These are phyloP conservation scores for Cocos nucifera DNA, from an alignment of 176 grass and related monocot genomes.

Conservation along the genomic window DNA sequence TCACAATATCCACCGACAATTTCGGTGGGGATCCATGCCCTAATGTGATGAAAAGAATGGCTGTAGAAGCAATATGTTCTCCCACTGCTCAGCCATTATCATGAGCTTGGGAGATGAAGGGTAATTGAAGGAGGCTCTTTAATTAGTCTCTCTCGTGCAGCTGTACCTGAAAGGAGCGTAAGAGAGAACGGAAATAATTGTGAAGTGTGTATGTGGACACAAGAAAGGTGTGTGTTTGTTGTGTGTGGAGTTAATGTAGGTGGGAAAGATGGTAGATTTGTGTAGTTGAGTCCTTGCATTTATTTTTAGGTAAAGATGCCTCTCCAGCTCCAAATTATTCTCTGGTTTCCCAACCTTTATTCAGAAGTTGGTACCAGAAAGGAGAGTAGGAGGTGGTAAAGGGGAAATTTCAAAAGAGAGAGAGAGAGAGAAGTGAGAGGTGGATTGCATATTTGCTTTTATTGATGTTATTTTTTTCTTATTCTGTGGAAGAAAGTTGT, in stretches of 20 bases:
- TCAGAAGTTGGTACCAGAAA: constrained; percentile 8
- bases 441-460: constrained; percentile 1
- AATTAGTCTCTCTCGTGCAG: constrained; percentile 11
- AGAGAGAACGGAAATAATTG: constrained; percentile 41
- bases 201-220: constrained; percentile 32
- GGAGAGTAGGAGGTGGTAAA: background rate
- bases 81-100: constrained; percentile 26
- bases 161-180: background rate
- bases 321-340: background rate
- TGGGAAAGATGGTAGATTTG: background rate
- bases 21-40: constrained; percentile 65
- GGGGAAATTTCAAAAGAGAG: background rate
- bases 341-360: background rate
- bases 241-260: constrained; percentile 3
- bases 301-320: background rate
- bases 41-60: constrained; percentile 60
- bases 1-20: constrained; percentile 60
- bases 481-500: background rate
- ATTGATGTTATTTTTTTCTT: background rate
- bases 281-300: background rate
- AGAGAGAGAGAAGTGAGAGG: background rate
- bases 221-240: background rate
- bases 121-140: background rate
- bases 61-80: constrained; percentile 65
- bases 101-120: constrained; percentile 12